Conservation (phyloP, 2,329 filamentous ascomycete species). For the Verticillium dahliae region DNA sequence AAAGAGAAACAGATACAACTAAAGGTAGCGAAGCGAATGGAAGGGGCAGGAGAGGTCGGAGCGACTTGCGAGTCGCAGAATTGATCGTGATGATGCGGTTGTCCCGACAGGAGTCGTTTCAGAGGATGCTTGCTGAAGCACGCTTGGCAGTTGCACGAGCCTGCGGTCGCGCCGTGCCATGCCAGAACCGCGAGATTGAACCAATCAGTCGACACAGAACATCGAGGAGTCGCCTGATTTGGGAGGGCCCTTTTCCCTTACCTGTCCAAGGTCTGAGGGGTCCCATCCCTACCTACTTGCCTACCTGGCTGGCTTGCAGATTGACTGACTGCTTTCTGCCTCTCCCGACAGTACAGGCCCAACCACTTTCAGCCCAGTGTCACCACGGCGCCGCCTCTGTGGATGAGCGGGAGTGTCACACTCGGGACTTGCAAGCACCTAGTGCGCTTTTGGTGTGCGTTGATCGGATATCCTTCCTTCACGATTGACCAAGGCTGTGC, state of each 20-base stretch:
- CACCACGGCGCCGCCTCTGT: background rate
- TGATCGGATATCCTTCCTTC: background rate
- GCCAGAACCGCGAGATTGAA: background rate
- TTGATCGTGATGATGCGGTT: slow-evolving; percentile 54
- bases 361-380: background rate
- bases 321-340: too few relatives aligned
- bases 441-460: background rate
- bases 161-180: background rate
- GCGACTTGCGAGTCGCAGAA: slow-evolving; percentile 16
- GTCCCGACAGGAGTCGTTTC: slow-evolving; percentile 26
- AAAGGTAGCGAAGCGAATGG: background rate
- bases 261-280: too few relatives aligned
- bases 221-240: slow-evolving; percentile 1
- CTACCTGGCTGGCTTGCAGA: too few relatives aligned
- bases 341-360: background rate
- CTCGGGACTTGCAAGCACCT: background rate
- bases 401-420: background rate
- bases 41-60: background rate
- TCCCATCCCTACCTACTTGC: too few relatives aligned
- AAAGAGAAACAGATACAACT: background rate
- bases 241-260: background rate
- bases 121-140: background rate
- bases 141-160: background rate
- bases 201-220: background rate
- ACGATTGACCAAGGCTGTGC: too few relatives aligned